phyloP scores from a whole-genome alignment of 345 rosid genomes.

The Arabidopsis suecica region DNA sequence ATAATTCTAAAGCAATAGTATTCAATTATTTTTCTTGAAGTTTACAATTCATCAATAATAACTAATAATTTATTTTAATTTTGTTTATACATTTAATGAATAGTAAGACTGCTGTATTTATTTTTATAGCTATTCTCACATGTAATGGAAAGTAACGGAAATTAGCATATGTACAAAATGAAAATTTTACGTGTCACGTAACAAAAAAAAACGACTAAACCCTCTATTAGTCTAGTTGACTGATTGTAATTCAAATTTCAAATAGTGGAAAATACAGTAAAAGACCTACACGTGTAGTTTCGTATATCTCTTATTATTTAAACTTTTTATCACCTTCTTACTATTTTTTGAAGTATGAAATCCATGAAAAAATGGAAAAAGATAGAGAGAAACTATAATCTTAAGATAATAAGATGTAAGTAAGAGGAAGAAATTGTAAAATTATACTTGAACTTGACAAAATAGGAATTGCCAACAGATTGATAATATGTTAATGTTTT shows the following conservation, averaged over 20 bases:
- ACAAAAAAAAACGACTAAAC: background rate
- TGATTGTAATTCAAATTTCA: background rate
- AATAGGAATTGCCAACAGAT: no score
- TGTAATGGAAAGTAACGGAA: background rate
- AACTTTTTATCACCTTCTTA: background rate
- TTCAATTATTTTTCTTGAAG: no score
- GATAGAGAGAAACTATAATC: background rate
- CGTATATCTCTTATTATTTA: background rate
- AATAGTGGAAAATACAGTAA: background rate
- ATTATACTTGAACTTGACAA: background rate
- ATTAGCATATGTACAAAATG: background rate
- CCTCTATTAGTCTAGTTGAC: background rate
- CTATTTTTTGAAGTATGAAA: background rate
- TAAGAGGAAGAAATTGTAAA: background rate
- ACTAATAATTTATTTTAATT: no score
- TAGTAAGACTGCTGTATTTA: background rate
- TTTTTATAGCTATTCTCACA: background rate
- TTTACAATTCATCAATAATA: no score
- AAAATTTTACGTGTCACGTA: conserved; percentile 17
- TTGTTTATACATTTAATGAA: background rate
- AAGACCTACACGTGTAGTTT: background rate
- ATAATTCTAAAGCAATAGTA: no score
- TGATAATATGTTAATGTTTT: background rate
- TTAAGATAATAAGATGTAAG: background rate
- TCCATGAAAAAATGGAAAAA: background rate